phyloP scores from a whole-genome alignment of 305 asterid species.

The Salvia sclarea region DNA sequence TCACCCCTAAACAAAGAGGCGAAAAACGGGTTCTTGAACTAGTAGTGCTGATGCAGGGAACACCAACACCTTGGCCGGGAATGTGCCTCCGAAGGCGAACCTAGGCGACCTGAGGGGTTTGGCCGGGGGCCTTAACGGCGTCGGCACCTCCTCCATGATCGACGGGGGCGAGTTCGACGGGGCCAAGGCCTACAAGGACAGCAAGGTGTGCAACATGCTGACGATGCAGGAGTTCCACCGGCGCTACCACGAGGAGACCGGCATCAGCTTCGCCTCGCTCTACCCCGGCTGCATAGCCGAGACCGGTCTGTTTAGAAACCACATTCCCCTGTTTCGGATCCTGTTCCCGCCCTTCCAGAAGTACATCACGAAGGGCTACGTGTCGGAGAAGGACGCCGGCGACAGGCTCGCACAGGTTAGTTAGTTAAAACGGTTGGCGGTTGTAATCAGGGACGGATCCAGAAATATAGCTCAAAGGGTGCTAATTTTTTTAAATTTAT shows the following conservation, averaged over 20 bases:
- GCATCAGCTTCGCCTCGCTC: slow-evolving; percentile 75
- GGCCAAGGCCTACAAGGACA: slow-evolving; percentile 96
- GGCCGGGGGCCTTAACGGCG: slow-evolving; percentile 69
- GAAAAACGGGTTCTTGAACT: background rate
- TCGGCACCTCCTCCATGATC: slow-evolving; percentile 82
- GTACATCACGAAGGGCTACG: slow-evolving; percentile 88
- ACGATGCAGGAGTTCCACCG: slow-evolving; percentile 93
- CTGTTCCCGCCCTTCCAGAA: slow-evolving; percentile 96
- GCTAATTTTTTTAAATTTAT: too few species aligned
- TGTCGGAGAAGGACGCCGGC: slow-evolving; percentile 87
- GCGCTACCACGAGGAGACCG: slow-evolving; percentile 79
- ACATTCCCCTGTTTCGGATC: slow-evolving; percentile 77
- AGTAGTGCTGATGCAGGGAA: slow-evolving; percentile 57
- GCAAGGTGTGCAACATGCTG: slow-evolving; percentile 97
- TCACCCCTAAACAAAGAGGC: background rate
- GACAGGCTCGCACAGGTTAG: slow-evolving; percentile 92
- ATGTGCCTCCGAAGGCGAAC: slow-evolving; percentile 95
- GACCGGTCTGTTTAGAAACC: slow-evolving; percentile 88
- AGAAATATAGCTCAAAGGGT: too few species aligned
- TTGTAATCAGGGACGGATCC: too few species aligned
- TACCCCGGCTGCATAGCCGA: slow-evolving; percentile 98
- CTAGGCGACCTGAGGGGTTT: slow-evolving; percentile 90
- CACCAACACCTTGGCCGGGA: slow-evolving; percentile 95
- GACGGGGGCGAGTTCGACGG: slow-evolving; percentile 98
- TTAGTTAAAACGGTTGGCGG: slow-evolving; percentile 11